Percentiles rank a stretch among this genome's conserved stretches.
Conservation (phyloP, 2,329 filamentous ascomycete genomes). For the Rutstroemia sp. region DNA sequence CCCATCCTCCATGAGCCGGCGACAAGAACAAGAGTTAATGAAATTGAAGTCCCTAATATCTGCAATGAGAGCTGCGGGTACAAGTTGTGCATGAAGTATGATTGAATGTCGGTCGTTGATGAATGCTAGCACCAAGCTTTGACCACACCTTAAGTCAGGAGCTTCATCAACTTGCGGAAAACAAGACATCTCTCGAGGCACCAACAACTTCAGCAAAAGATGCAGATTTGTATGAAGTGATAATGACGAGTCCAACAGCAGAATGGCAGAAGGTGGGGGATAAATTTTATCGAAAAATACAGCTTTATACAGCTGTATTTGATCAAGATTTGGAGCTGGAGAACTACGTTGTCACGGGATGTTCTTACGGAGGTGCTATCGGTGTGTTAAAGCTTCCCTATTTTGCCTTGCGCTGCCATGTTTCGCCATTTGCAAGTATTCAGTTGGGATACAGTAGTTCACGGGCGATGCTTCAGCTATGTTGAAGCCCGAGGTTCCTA, state of each 20-base stretch:
- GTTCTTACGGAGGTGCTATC: slow-evolving; percentile 87
- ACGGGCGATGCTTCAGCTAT: too few relatives aligned
- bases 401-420: neutral
- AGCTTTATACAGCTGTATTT: slow-evolving; percentile 89
- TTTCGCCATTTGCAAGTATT: too few relatives aligned
- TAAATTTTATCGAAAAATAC: slow-evolving; percentile 90
- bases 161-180: neutral
- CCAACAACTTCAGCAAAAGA: slow-evolving; percentile 2
- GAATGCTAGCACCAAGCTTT: slow-evolving; percentile 23
- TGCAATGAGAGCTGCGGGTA: neutral
- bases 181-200: slow-evolving; percentile 6
- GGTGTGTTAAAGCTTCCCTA: slow-evolving; percentile 45
- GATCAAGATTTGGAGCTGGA: slow-evolving; percentile 90
- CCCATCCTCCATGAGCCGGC: slow-evolving; percentile 2
- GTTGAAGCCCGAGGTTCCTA: too few relatives aligned
- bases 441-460: too few relatives aligned
- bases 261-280: slow-evolving; percentile 94
- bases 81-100: neutral
- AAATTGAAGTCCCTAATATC: neutral
- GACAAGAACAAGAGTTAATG: neutral
- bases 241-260: slow-evolving; percentile 39
- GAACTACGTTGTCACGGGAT: slow-evolving; percentile 86
- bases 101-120: neutral
- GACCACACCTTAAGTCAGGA: slow-evolving; percentile 23
- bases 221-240: slow-evolving; percentile 2